Percentiles rank a stretch among this genome's conserved stretches.
Conservation (phyloP, 768 basidiomycete species). For the Rhizopogon rudus region DNA sequence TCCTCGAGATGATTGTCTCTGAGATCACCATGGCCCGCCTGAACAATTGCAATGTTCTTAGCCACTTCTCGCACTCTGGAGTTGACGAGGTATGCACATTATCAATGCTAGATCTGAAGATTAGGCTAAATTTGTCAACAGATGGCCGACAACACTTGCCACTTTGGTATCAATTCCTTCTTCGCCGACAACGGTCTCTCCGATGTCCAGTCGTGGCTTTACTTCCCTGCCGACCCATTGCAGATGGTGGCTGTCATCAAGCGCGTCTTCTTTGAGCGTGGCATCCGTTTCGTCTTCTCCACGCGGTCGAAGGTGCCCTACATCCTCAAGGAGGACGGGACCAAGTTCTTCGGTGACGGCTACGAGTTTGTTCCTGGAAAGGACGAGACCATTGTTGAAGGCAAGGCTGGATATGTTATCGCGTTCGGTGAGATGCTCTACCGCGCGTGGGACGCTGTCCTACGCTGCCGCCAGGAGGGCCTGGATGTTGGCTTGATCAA, state of each 20-base stretch:
- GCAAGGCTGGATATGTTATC: slow-evolving; percentile 77
- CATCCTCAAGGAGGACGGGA: slow-evolving; percentile 73
- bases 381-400: slow-evolving; percentile 77
- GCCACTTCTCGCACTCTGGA: slow-evolving; percentile 88
- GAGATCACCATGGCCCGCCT: slow-evolving; percentile 92
- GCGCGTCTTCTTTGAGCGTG: slow-evolving; percentile 77
- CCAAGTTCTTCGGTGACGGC: slow-evolving; percentile 58
- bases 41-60: slow-evolving; percentile 84
- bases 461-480: slow-evolving; percentile 65
- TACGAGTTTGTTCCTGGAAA: slow-evolving; percentile 84
- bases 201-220: slow-evolving; percentile 74
- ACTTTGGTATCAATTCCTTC: slow-evolving; percentile 79
- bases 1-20: slow-evolving; percentile 87
- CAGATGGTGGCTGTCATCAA: slow-evolving; percentile 79
- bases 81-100: slow-evolving; percentile 48
- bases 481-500: slow-evolving; percentile 83
- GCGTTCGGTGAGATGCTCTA: slow-evolving; percentile 87
- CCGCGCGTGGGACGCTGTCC: slow-evolving; percentile 77
- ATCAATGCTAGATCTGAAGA: background rate
- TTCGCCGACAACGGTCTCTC: slow-evolving; percentile 86
- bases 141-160: slow-evolving; percentile 58
- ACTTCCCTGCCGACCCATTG: slow-evolving; percentile 82
- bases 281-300: slow-evolving; percentile 83
- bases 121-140: slow-evolving; percentile 11
- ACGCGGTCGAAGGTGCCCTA: slow-evolving; percentile 88